Base-by-base conservation (phyloP, 306 rosid species). In the Amphicarpaea edgeworthii region DNA sequence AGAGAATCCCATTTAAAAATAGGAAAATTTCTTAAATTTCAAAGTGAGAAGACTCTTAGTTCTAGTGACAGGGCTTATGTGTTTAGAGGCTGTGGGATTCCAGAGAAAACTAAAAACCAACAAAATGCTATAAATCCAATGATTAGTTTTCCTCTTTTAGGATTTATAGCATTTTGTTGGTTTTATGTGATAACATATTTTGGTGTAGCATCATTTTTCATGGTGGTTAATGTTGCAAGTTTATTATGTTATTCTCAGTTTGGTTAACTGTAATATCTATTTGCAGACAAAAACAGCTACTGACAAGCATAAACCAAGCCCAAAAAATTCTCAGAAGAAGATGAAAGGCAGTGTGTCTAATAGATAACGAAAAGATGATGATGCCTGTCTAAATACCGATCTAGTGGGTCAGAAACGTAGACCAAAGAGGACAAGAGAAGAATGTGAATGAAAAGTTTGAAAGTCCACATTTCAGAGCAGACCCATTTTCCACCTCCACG, bases 391-490 rank as follows among this genome's bases (percentile, higher is more conserved):
- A 80, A 79, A 66, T 63, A 30, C 78, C 2, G 93, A 92, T 75
- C 73, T 70, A 26, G 78, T 49, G 38, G 54, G 50, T 45, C 81
- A 77, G 72, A 94, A 77, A 76, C 83, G 83, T 5, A 83, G 97
- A 79, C 90, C 87, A 6, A 94, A 90, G 87, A 83, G 96, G 71
- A 82, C 78, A 40, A 30, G 90, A 86, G 85, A 90, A 90, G 84
- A 87, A 84, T 30, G 84, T 85, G 43, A 90, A 86, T 74, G 94
- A 87, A 30, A 86, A 75, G 76, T 87, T 85, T 68, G 92, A 90
- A 68, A 8, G 43, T 77, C 87, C 62, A 47, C 54, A 47, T 15
- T 47, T 21, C 81, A 14, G 95, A 85, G 79, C 87, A 67, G 70
- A 68, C 60, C n/a, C 92, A 72, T 9, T 60, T 47, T 73, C 83